Evolutionary conservation across 1,284 basidiomycete species (phyloP).

Genomic region (Afroboletus lepidellus): DNA sequence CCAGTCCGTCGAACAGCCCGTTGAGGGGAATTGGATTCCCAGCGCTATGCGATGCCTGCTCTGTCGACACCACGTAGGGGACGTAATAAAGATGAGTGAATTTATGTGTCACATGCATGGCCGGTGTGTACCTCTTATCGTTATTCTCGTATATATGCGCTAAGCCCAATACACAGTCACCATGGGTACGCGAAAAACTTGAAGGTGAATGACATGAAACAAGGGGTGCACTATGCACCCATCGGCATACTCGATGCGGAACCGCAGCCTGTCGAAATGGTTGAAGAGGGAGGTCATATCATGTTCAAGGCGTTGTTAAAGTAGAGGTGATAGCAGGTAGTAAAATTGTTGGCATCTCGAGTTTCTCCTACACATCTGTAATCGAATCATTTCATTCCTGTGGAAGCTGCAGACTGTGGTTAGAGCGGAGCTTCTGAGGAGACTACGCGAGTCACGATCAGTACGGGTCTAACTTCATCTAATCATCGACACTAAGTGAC

Average conservation of each 20-base stretch:
- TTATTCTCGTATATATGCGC: not conserved
- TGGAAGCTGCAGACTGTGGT: no score
- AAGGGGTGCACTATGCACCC: not conserved
- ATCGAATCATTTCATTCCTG: no score
- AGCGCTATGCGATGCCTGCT: not conserved
- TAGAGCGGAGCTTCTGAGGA: no score
- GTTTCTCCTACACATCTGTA: no score
- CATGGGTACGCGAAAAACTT: no score
- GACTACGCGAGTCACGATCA: no score
- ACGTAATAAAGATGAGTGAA: not conserved
- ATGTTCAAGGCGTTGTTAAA: not conserved
- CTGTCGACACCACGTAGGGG: conserved; percentile 2
- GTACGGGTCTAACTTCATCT: no score
- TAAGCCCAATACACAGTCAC: conserved; percentile 1
- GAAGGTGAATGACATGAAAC: not conserved
- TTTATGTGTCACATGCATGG: not conserved
- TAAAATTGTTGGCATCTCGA: no score
- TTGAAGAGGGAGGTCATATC: not conserved
- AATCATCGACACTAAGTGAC: no score
- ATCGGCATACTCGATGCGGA: not conserved
- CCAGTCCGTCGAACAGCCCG: not conserved
- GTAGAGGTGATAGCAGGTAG: not conserved
- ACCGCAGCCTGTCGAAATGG: not conserved
- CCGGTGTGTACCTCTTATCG: not conserved
- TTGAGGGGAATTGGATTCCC: not conserved